These are phyloP conservation scores for Kwoniella bestiolae DNA, from an alignment of 768 basidiomycete species.

Conservation along the genomic window DNA sequence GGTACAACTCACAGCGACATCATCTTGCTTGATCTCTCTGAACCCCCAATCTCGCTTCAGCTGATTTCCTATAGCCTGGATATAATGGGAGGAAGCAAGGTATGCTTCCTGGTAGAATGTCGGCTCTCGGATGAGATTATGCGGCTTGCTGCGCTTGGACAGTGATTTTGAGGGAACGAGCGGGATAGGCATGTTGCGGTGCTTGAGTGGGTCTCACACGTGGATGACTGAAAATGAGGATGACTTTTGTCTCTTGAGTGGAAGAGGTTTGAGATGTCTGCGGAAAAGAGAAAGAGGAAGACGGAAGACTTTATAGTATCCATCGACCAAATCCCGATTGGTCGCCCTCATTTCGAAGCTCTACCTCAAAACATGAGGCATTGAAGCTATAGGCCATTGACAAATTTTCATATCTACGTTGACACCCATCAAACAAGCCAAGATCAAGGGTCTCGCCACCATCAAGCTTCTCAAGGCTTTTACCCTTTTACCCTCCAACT, in stretches of 20 bases:
- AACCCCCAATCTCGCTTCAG: constrained; percentile 4
- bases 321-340: too few species aligned
- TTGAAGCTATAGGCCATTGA: too few species aligned
- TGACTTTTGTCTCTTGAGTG: too few species aligned
- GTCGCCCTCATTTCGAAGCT: too few species aligned
- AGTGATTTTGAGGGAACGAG: not conserved
- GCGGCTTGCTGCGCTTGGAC: not conserved
- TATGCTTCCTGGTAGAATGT: constrained; percentile 19
- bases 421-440: not conserved
- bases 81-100: constrained; percentile 7
- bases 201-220: not conserved
- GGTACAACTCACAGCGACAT: constrained; percentile 19
- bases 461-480: not conserved
- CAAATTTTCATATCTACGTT: too few species aligned
- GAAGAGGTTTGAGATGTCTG: too few species aligned
- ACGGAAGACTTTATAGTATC: too few species aligned
- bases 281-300: too few species aligned
- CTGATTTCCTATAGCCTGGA: constrained; percentile 3
- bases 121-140: constrained; percentile 6
- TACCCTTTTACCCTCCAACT: not conserved
- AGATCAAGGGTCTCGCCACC: not conserved
- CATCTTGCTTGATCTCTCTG: not conserved
- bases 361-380: not conserved
- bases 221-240: too few species aligned
- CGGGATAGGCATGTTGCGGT: not conserved